A percentile compares a stretch with the other conserved stretches of the same genome.
These are phyloP conservation scores for Xylaria digitata DNA, from an alignment of 2,329 filamentous ascomycete genomes.

Conservation along the genomic window DNA sequence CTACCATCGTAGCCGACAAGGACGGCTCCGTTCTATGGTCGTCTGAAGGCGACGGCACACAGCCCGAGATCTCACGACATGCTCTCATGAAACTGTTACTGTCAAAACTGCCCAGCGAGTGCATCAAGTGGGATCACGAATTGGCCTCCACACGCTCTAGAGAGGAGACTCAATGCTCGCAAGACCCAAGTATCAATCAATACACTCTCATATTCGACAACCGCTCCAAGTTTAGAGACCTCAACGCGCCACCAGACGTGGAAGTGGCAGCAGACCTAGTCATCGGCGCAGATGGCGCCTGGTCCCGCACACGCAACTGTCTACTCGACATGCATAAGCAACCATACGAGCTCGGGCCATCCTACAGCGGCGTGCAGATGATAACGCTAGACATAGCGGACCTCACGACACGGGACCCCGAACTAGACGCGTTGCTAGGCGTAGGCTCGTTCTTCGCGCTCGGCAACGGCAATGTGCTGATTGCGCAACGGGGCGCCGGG, in stretches of 20 bases:
- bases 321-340: neutral
- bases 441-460: constrained; percentile 7
- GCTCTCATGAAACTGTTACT: constrained; percentile 1
- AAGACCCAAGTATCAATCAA: neutral
- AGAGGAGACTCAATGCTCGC: neutral
- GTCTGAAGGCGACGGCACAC: neutral
- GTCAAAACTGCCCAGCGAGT: neutral
- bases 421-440: neutral
- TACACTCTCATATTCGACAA: neutral
- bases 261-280: constrained; percentile 6
- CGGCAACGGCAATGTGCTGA: constrained; percentile 1
- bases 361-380: constrained; percentile 11
- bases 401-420: neutral
- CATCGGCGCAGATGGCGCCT: constrained; percentile 13
- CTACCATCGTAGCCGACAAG: neutral
- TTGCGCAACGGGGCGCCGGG: neutral
- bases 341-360: too few relatives aligned
- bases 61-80: constrained; percentile 11
- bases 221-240: neutral
- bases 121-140: neutral
- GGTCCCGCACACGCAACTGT: neutral
- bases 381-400: constrained; percentile 5
- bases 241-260: neutral
- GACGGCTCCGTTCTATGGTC: neutral
- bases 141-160: neutral